These are phyloP conservation scores for Epichloe brachyelytri DNA, from an alignment of 2,329 filamentous ascomycete genomes.

Conservation along the genomic window DNA sequence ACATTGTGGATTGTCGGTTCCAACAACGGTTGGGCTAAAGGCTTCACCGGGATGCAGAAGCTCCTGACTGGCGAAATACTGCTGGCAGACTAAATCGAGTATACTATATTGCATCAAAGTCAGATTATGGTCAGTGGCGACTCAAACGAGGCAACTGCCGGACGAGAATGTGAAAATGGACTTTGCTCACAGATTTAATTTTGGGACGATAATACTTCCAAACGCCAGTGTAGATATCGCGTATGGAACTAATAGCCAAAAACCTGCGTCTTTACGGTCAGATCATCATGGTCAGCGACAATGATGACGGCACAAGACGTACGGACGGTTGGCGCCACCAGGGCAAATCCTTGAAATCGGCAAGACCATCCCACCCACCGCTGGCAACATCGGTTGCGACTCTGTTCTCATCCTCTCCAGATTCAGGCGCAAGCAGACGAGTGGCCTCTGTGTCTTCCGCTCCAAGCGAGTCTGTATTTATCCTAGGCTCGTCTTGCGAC, in stretches of 20 bases:
- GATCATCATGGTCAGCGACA: not conserved
- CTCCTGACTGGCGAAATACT: conserved; percentile 62
- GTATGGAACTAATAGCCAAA: conserved; percentile 76
- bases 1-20: conserved; percentile 66
- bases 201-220: conserved; percentile 75
- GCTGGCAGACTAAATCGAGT: conserved; percentile 67
- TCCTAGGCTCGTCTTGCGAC: not conserved
- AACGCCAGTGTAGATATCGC: conserved; percentile 74
- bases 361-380: conserved; percentile 32
- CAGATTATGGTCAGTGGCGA: not conserved
- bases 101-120: conserved; percentile 34
- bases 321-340: conserved; percentile 54
- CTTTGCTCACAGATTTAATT: conserved; percentile 57
- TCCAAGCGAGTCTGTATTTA: not conserved
- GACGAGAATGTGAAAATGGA: not conserved
- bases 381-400: conserved; percentile 9
- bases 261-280: conserved; percentile 37
- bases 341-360: conserved; percentile 47
- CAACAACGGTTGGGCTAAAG: conserved; percentile 42
- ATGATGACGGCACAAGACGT: conserved; percentile 14
- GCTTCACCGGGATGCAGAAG: conserved; percentile 38
- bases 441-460: conserved; percentile 1
- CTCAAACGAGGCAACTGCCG: not conserved
- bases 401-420: not conserved
- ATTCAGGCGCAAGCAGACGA: conserved; percentile 2